Evolutionary conservation across 805 yeast genomes (phyloP), one percentile per base, ranked within the genome.

Genomic region (Pichia exigua): DNA sequence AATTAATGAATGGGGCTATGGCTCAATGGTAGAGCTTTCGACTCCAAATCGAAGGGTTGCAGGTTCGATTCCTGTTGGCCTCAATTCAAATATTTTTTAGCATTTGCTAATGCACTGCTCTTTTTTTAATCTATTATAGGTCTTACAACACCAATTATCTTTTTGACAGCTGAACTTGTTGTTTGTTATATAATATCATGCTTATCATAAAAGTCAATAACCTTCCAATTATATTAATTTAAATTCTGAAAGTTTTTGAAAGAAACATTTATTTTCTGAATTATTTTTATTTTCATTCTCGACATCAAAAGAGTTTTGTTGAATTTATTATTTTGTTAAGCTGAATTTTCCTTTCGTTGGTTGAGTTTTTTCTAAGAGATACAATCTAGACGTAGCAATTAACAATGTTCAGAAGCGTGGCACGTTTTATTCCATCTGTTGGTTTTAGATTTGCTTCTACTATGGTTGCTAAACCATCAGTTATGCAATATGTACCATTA

Each of bases 1-100:
- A n/a, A n/a, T n/a, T n/a, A n/a, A n/a, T n/a, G n/a, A n/a, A 44
- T 71, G 82, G 78, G 75, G 83, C 82, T 80, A 82, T 79, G 84
- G 85, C 85, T 79, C 85, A 79, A 80, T 79, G 85, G 85, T 79
- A 79, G 85, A 79, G 85, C 84, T 78, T 80, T 80, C 81, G 85
- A 79, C 81, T 79, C 85, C 85, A 79, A 78, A 54, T 56, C 59
- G 55, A 56, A 56, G 47, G 59, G 59, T 56, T 54, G 59, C 59
- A 56, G 59, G 59, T 56, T 56, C 59, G 59, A 56, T 56, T 54
- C 59, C 59, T 56, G 59, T 56, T 54, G 56, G 59, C 59, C 59
- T 56, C 59, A 56, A 53, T 47, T 35, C 11, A n/a, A n/a, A n/a
- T 32, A 17, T 35, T 35, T 35, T 35, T 24, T 30, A 35, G 8